A percentile compares a stretch with the other conserved stretches of the same genome.
Evolutionary conservation across 75 land plant genomes (phyloP).

Genomic region (Azolla pinnata): DNA sequence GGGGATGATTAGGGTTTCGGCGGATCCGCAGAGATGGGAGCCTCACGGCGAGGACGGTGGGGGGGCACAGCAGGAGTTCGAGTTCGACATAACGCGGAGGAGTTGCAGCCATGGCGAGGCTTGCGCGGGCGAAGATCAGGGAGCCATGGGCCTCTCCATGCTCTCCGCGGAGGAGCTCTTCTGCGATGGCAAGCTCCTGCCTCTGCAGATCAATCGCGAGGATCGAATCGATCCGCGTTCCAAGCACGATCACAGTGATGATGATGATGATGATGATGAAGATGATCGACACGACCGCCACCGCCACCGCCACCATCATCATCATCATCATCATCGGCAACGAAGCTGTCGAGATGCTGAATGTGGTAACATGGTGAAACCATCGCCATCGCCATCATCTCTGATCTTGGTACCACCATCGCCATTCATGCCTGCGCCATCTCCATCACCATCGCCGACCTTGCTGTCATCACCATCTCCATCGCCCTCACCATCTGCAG

Average conservation of each 20-base stretch:
- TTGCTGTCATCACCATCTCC: neutral
- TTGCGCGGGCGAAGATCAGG: neutral
- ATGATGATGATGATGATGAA: neutral
- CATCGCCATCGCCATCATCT: conserved; percentile 22
- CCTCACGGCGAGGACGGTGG: neutral
- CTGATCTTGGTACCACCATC: neutral
- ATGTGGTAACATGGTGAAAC: conserved; percentile 31
- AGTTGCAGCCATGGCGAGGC: neutral
- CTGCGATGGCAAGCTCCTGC: neutral
- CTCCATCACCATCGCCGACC: neutral
- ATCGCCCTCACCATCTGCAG: too few species aligned
- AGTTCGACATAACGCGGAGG: neutral
- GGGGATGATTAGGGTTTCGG: neutral
- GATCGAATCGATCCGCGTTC: too few species aligned
- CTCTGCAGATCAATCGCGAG: neutral
- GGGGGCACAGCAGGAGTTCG: too few species aligned
- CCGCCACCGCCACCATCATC: conserved; percentile 2
- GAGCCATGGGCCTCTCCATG: too few species aligned
- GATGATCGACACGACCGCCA: too few species aligned
- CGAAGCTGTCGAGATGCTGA: too few species aligned
- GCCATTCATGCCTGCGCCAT: neutral
- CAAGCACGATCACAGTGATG: neutral
- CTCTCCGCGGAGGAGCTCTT: conserved; percentile 2
- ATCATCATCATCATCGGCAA: conserved; percentile 6
- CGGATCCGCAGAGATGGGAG: neutral